Conservation (phyloP, 768 basidiomycete species). For the Psilocybe sp. region DNA sequence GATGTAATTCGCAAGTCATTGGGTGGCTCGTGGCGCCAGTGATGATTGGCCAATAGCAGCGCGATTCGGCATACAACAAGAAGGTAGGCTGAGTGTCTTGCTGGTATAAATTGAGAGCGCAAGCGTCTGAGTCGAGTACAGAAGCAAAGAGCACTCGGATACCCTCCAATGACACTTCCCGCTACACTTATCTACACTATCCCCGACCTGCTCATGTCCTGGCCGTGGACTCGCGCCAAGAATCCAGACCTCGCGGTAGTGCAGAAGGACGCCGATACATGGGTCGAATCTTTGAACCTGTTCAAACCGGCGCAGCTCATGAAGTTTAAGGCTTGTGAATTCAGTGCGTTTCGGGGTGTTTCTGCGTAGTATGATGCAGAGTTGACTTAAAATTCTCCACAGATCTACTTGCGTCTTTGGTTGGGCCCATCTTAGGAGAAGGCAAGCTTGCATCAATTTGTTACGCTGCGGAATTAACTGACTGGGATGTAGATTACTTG, state of each 20-base stretch:
- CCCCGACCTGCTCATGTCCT: conserved; percentile 16
- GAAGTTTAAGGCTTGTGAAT: conserved; percentile 20
- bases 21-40: too few relatives aligned
- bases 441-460: conserved; percentile 1
- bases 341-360: conserved; percentile 15
- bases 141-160: too few relatives aligned
- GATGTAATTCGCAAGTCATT: too few relatives aligned
- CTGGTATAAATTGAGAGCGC: too few relatives aligned
- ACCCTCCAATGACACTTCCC: background rate
- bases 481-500: conserved; percentile 10
- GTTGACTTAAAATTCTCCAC: background rate
- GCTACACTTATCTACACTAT: conserved; percentile 9
- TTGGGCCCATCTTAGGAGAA: conserved; percentile 13
- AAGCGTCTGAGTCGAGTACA: too few relatives aligned
- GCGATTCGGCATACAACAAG: too few relatives aligned
- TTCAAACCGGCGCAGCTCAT: conserved; percentile 16
- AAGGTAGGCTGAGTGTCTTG: too few relatives aligned
- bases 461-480: background rate
- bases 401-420: conserved; percentile 20
- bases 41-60: too few relatives aligned
- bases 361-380: too few relatives aligned
- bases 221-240: conserved; percentile 17
- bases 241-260: conserved; percentile 12
- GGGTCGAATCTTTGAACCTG: conserved; percentile 14
- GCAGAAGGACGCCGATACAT: conserved; percentile 12